Conservation (phyloP, 495 filamentous ascomycete species). For the Xylaria telfairii region DNA sequence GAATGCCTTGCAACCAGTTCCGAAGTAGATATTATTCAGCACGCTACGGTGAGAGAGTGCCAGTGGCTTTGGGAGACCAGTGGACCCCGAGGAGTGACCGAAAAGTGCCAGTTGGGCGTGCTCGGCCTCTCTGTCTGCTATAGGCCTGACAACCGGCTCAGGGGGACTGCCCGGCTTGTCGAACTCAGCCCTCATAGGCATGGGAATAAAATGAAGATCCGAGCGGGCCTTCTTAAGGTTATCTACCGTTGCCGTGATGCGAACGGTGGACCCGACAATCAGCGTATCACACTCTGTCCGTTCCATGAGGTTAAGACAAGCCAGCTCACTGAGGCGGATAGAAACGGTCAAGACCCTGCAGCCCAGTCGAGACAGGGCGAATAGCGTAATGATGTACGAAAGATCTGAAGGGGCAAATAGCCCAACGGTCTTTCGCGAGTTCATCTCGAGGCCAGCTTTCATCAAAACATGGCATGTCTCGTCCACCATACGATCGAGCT, state of each 20-base stretch:
- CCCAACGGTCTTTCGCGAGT: slow-evolving; percentile 52
- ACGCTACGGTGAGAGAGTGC: slow-evolving; percentile 39
- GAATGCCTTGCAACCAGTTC: slow-evolving; percentile 54
- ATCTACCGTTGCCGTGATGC: slow-evolving; percentile 49
- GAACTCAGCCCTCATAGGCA: slow-evolving; percentile 44
- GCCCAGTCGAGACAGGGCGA: slow-evolving; percentile 63
- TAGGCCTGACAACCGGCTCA: slow-evolving; percentile 38
- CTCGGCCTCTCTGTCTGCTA: slow-evolving; percentile 46
- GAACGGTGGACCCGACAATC: slow-evolving; percentile 42
- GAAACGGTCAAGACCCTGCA: slow-evolving; percentile 66
- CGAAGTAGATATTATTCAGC: slow-evolving; percentile 47
- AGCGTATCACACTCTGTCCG: slow-evolving; percentile 51
- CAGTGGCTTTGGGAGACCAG: slow-evolving; percentile 63
- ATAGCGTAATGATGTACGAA: slow-evolving; percentile 62
- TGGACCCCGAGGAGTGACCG: slow-evolving; percentile 65
- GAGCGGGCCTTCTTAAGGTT: slow-evolving; percentile 46
- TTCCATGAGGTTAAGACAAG: slow-evolving; percentile 59
- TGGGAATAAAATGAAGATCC: slow-evolving; percentile 41
- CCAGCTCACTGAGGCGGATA: slow-evolving; percentile 58
- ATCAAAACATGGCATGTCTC: slow-evolving; percentile 41
- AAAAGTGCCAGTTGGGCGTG: slow-evolving; percentile 50
- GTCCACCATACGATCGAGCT: slow-evolving; percentile 62
- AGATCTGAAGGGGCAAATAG: slow-evolving; percentile 62
- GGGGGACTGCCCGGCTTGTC: slow-evolving; percentile 35
- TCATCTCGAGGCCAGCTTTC: slow-evolving; percentile 44